Evolutionary conservation across 768 basidiomycete species (phyloP).

Genomic region (Rubroboletus pulcherrimus): DNA sequence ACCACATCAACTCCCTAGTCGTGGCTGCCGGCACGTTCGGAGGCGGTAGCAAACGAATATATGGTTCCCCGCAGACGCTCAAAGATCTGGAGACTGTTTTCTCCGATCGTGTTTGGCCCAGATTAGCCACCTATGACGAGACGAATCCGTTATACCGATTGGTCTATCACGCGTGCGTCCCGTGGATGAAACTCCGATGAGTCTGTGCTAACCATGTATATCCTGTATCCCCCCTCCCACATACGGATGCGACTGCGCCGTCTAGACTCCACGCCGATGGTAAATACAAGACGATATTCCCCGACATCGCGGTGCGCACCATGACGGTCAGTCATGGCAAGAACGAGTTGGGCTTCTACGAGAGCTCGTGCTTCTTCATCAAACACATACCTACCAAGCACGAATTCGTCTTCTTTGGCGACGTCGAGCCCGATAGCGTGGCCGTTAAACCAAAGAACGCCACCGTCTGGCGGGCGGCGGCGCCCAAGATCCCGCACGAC

Average conservation of each 20-base stretch:
- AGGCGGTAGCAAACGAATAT: constrained; percentile 61
- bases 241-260: too few relatives aligned
- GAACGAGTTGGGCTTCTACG: constrained; percentile 53
- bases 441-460: constrained; percentile 57
- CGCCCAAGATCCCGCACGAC: constrained; percentile 63
- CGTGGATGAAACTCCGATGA: not conserved
- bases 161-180: constrained; percentile 60
- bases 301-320: constrained; percentile 56
- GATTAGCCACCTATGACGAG: constrained; percentile 71
- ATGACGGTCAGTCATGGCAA: constrained; percentile 75
- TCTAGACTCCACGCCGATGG: constrained; percentile 49
- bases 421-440: constrained; percentile 83
- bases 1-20: constrained; percentile 82
- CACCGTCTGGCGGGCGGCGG: constrained; percentile 79
- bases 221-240: not conserved
- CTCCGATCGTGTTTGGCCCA: constrained; percentile 80
- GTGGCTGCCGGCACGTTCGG: constrained; percentile 76
- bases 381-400: constrained; percentile 54
- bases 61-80: constrained; percentile 57
- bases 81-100: constrained; percentile 70
- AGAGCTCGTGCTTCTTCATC: constrained; percentile 84
- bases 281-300: constrained; percentile 49
- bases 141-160: constrained; percentile 56
- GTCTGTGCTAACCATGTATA: constrained; percentile 9
- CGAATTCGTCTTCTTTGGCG: constrained; percentile 93